A percentile compares a stretch with the other conserved stretches of the same genome.
Conservation (phyloP, 2,329 filamentous ascomycete genomes). For the Aureobasidium sp. region DNA sequence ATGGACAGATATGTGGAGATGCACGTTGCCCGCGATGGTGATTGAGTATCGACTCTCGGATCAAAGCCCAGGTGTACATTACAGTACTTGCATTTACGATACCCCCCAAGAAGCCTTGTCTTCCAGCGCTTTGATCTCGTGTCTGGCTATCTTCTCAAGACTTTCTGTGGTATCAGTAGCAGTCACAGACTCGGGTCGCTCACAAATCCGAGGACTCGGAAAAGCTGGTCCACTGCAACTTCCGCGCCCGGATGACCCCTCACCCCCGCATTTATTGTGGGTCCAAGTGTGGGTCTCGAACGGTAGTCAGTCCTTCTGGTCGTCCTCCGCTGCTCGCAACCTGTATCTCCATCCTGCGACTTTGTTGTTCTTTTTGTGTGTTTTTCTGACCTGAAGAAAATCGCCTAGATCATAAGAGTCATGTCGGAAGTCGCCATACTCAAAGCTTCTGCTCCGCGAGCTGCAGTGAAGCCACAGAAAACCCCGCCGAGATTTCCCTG, state of each 20-base stretch:
- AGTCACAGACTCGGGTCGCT: too few species aligned
- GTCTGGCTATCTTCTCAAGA: too few species aligned
- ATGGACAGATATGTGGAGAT: slow-evolving; percentile 35
- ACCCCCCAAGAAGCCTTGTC: too few species aligned
- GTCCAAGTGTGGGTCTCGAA: not conserved
- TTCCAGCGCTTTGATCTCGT: too few species aligned
- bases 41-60: too few species aligned
- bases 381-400: not conserved
- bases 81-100: too few species aligned
- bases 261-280: not conserved
- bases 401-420: not conserved
- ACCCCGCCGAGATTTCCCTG: not conserved
- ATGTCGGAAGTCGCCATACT: not conserved
- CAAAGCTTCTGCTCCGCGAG: not conserved
- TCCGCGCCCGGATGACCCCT: too few species aligned
- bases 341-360: not conserved
- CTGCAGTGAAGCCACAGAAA: not conserved
- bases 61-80: too few species aligned
- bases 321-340: not conserved
- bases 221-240: too few species aligned
- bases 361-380: not conserved
- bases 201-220: too few species aligned
- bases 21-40: slow-evolving; percentile 6
- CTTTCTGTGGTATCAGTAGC: too few species aligned
- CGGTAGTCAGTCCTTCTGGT: not conserved